Evolutionary conservation across 2,329 filamentous ascomycete genomes (phyloP), one percentile per base, ranked within the genome.

Genomic region (Sporothrix schenckii): DNA sequence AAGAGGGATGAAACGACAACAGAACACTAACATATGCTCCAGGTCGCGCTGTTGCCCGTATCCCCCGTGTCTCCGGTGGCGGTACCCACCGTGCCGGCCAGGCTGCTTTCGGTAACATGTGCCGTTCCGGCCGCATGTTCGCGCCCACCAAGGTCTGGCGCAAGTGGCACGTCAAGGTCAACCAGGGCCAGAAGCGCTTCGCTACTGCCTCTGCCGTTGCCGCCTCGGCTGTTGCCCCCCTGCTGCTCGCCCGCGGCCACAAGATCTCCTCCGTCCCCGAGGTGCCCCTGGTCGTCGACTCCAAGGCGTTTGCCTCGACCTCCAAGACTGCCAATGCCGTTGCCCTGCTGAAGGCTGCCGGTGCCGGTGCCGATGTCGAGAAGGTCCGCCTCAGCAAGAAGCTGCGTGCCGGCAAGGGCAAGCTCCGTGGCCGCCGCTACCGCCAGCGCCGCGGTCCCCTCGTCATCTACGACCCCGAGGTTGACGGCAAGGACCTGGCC

Each of bases 141-240:
- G 95, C 95, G 78, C 95, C 95, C 77, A 99, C 95, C 86, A 99
- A 99, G 91, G 92, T 97, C 87, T 99, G 95, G 96, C 90, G 95
- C 84, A 97, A 97, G 89, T 99, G 95, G 96, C 95, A 99, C 89
- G 89, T 97, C 88, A 98, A 98, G 93, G 89, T 99, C 90, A 97
- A 97, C 89, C 89, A 96, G 85, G 92, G 92, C 84, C 95, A 99
- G 90, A 97, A 95, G 92, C 95, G 95, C 80, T 99, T 97, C 84
- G 95, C 95, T 85, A 97, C 93, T 80, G 93, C 93, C 83, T 99
- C 95, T 80, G 95, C 95, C 80, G 88, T 99, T 80, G 95, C 95
- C 85, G 95, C 95, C 79, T 97, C 95, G 77, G 94, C 94, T 78
- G 93, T 94, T 80, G 91, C 94, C 80, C 91, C 95, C 80, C 94